Evolutionary conservation across 163 green algal genomes (phyloP), one percentile per base, ranked within the genome.

Genomic region (Coccomyxa subellipsoidea): DNA sequence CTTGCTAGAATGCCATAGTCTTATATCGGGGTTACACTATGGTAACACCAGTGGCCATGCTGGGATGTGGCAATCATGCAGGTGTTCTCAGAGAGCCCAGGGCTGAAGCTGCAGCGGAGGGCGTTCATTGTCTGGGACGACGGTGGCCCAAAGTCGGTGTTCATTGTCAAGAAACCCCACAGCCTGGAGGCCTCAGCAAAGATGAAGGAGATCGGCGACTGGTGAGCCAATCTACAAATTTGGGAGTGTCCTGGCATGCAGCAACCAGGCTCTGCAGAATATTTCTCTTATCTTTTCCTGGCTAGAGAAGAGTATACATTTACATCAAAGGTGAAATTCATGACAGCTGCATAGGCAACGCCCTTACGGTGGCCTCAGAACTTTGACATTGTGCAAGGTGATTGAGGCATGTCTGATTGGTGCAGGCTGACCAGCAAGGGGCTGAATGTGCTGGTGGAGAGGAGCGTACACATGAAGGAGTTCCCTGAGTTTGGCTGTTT

Each of bases 141-240:
- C 0, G 90, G 81, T 18, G 47, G 80, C 0, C 92, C 92, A 4
- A 78, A 77, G 2, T 88, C 82, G 10, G 89, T 92, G 25, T 84
- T 98, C 4, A 89, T 98, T 9, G 89, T 97, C 1, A 98, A 97
- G 87, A 97, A 98, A 84, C 89, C 88, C 0, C 82, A 86, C 7
- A 90, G 91, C 38, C 39, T 80, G 0, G 88, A 79, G 2, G 92
- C 93, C 9, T 86, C 83, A 2, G 53, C 79, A 1, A 90, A 89
- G 77, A 82, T 98, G 5, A 69, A 81, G 37, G 84, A 95, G 79
- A 94, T 98, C 8, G 92, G 82, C 0, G 23, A 37, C 1, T 97
- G 93, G 92, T 90, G 91, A 72, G 85, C 34, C 38, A 40, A 23
- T 35, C 66, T 18, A 10, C 31, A 18, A 73, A 10, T 1, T 36